phyloP scores from a whole-genome alignment of 2,329 filamentous ascomycete genomes.

The Pleurostoma richardsiae region DNA sequence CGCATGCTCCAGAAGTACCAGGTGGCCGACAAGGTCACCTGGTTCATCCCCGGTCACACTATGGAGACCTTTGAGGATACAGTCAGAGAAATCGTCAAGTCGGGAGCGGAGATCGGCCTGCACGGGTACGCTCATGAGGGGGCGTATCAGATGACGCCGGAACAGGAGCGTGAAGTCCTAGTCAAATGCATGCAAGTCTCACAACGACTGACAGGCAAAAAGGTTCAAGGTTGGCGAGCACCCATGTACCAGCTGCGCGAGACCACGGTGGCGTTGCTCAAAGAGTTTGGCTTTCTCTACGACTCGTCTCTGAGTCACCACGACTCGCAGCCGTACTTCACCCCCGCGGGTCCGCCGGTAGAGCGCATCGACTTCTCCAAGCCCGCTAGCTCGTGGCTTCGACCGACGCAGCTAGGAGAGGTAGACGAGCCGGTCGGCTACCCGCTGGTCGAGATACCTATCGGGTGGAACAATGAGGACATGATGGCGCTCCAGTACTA shows the following conservation, averaged over 20 bases:
- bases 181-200: slow-evolving; percentile 22
- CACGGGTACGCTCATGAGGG: slow-evolving; percentile 46
- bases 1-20: slow-evolving; percentile 36
- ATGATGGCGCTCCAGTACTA: slow-evolving; percentile 42
- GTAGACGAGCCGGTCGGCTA: too few relatives aligned
- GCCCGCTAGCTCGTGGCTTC: slow-evolving; percentile 35
- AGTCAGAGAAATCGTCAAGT: slow-evolving; percentile 30
- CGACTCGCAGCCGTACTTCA: slow-evolving; percentile 37
- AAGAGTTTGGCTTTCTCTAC: slow-evolving; percentile 37
- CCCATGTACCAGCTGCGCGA: slow-evolving; percentile 42
- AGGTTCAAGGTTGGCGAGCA: slow-evolving; percentile 34
- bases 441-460: slow-evolving; percentile 37
- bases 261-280: slow-evolving; percentile 35
- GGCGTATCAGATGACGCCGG: slow-evolving; percentile 33
- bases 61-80: slow-evolving; percentile 41
- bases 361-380: slow-evolving; percentile 25
- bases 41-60: slow-evolving; percentile 45
- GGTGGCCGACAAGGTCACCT: slow-evolving; percentile 40
- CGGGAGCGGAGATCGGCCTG: slow-evolving; percentile 38
- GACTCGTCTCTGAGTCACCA: slow-evolving; percentile 37
- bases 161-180: slow-evolving; percentile 39
- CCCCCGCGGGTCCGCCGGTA: slow-evolving; percentile 29
- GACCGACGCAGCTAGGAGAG: slow-evolving; percentile 23
- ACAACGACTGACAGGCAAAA: too few relatives aligned
- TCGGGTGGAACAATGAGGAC: slow-evolving; percentile 45